phyloP scores from a whole-genome alignment of 2,329 filamentous ascomycete genomes.

The Pestalotiopsis sp. region DNA sequence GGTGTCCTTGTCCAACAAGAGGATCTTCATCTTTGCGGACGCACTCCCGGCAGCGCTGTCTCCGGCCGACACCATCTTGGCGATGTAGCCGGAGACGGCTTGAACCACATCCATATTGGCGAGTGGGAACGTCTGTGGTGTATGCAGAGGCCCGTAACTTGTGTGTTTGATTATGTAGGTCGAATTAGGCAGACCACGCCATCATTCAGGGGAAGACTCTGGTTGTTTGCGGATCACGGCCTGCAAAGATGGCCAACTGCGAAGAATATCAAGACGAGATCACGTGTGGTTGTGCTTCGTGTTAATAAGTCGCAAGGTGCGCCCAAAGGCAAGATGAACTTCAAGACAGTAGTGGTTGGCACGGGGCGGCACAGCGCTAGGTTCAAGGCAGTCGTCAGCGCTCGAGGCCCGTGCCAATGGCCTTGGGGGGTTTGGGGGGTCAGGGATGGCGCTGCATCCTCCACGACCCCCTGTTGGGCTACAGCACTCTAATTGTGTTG shows the following conservation, averaged over 20 bases:
- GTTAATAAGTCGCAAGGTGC: neutral
- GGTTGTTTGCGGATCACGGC: neutral
- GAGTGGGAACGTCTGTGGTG: conserved; percentile 14
- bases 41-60: conserved; percentile 69
- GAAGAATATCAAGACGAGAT: neutral
- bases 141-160: neutral
- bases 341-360: neutral
- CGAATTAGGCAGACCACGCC: neutral
- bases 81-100: conserved; percentile 91
- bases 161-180: neutral
- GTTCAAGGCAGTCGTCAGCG: neutral
- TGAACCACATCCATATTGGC: conserved; percentile 87
- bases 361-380: neutral
- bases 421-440: neutral
- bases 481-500: neutral
- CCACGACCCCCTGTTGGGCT: neutral
- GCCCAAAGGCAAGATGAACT: neutral
- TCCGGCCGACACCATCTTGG: conserved; percentile 88
- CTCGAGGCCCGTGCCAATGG: neutral
- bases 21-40: conserved; percentile 96
- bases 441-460: neutral
- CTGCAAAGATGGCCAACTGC: neutral
- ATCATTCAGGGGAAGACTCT: neutral
- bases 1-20: conserved; percentile 91
- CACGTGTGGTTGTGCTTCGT: neutral